Base-by-base conservation (phyloP, 108 stramenopile genomes). In the Cylindrotheca fusiformis region DNA sequence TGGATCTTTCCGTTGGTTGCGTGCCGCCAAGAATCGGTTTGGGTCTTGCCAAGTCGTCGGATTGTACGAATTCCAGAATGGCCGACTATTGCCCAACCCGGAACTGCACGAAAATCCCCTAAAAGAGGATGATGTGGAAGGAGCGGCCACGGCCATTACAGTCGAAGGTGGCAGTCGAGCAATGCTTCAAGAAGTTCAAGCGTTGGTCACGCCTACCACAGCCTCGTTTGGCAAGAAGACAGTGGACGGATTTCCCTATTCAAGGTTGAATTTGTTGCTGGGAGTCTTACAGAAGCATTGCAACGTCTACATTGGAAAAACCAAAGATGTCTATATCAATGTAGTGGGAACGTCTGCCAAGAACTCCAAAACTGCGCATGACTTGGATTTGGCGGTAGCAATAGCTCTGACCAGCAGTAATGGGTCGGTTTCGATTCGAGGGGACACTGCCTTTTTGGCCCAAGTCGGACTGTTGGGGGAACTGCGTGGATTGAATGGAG, bases 401-500 rank as follows among this genome's bases (percentile, higher is more conserved):
- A 74, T 88, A 22, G 86, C 95, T 2, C 45, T 94, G 31, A 90
- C 93, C 45, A 91, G 89, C 54, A 93, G 91, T 62, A 67, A 89
- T 5, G 33, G 76, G 3, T 74, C 74, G 18, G 86, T 95, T 27
- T 79, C 93, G 4, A 82, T 94, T n/a, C 76, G 95, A 54, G 67
- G 81, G 2, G 97, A 94, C 77, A 95, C 95, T n/a, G 93, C 82
- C 22, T 96, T 95, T 69, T 76, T 95, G n/a, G 97, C 96, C 3
- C 95, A 98, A 67, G 80, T 97, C 3, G 97, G 95, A 25, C 66
- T 98, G 48, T 56, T 88, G 48, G 97, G 97, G 21, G 95, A 96
- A 60, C 63, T 97, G 21, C 77, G 95, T 50, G 79, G 78, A 8
- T 84, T 97, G 20, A 61, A 76, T n/a, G 36, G 36, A 41, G 76